Evolutionary conservation across 169 alveolate species (phyloP).

Genomic region (Eimeria maxima): DNA sequence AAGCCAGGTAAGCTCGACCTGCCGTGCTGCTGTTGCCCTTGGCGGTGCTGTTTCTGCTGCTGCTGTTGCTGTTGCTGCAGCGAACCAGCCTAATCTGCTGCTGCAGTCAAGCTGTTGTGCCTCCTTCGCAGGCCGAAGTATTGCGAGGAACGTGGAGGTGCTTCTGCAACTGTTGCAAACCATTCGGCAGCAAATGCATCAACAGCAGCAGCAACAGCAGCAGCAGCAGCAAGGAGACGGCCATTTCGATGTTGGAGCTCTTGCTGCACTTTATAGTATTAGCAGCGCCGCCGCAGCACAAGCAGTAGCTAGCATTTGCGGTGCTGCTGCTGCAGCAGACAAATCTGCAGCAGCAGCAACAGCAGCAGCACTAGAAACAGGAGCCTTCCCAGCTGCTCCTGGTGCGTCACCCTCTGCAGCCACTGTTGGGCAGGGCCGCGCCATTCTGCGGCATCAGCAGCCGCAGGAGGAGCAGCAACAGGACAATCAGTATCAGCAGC

Average conservation of each 20-base stretch:
- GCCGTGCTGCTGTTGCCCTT: neutral
- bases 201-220: slow-evolving; percentile 45
- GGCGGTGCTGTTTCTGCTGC: neutral
- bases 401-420: neutral
- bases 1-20: neutral
- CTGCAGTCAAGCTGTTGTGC: neutral
- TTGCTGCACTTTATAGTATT: neutral
- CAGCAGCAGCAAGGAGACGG: neutral
- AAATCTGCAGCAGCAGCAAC: neutral
- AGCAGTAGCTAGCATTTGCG: neutral
- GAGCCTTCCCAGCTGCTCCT: neutral
- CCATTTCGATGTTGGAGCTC: neutral
- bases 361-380: neutral
- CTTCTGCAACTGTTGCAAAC: slow-evolving; percentile 29
- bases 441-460: neutral
- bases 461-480: neutral
- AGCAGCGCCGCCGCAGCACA: slow-evolving; percentile 16
- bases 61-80: neutral
- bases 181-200: slow-evolving; percentile 25
- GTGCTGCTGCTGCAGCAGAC: neutral
- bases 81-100: neutral
- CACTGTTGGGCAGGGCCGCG: neutral
- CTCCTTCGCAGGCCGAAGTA: neutral
- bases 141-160: slow-evolving; percentile 20
- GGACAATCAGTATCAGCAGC: neutral